Conservation (phyloP, 192 early-diverging fungal genomes). For the Entomortierella parvispora region DNA sequence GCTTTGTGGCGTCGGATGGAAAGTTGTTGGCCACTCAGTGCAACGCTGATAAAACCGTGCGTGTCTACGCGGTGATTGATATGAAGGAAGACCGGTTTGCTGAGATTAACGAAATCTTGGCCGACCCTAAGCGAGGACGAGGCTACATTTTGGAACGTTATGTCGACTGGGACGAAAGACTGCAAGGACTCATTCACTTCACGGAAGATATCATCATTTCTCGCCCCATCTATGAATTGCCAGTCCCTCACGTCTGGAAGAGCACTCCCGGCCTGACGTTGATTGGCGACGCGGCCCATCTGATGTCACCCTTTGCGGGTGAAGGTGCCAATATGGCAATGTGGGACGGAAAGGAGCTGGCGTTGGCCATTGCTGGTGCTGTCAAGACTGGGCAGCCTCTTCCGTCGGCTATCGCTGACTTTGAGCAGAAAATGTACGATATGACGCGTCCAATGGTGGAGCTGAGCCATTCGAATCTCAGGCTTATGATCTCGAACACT, state of each 20-base stretch:
- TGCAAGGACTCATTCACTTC: conserved; percentile 11
- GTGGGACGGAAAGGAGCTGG: conserved; percentile 47
- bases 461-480: conserved; percentile 20
- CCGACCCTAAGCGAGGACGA: conserved; percentile 5
- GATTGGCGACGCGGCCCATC: conserved; percentile 59
- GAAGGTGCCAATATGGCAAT: conserved; percentile 60
- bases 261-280: conserved; percentile 44
- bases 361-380: conserved; percentile 30
- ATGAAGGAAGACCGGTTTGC: conserved; percentile 35
- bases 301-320: conserved; percentile 58
- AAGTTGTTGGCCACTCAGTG: conserved; percentile 43
- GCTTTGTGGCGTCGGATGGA: conserved; percentile 37
- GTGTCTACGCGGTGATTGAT: conserved; percentile 39
- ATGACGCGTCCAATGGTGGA: conserved; percentile 19
- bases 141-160: conserved; percentile 21
- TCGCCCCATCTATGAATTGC: conserved; percentile 45
- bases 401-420: conserved; percentile 6
- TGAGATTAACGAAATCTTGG: conserved; percentile 13
- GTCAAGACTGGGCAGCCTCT: conserved; percentile 27
- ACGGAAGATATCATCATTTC: conserved; percentile 14
- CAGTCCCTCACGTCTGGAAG: conserved; percentile 37
- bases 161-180: conserved; percentile 21
- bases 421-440: conserved; percentile 31
- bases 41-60: conserved; percentile 28
- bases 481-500: conserved; percentile 11